These are phyloP conservation scores for Triangularia setosa DNA, from an alignment of 2,329 filamentous ascomycete species.

Conservation along the genomic window DNA sequence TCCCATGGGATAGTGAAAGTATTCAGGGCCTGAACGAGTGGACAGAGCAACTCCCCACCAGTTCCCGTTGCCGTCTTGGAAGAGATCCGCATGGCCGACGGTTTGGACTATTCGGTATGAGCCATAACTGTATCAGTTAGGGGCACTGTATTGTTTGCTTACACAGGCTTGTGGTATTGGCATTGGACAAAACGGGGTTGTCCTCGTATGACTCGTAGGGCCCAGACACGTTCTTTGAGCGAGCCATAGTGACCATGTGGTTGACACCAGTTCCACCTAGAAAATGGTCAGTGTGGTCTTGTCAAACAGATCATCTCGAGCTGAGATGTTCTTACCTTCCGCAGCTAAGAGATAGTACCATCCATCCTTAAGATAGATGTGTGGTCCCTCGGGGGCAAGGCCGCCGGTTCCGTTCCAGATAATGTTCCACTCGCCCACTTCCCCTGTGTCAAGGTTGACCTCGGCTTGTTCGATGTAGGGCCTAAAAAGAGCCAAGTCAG, in stretches of 20 bases:
- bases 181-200: constrained; percentile 46
- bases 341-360: constrained; percentile 53
- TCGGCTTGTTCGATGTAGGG: constrained; percentile 40
- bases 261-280: constrained; percentile 42
- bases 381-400: constrained; percentile 47
- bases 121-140: too few species aligned
- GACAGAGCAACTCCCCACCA: constrained; percentile 42
- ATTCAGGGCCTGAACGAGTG: constrained; percentile 37
- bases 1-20: constrained; percentile 41
- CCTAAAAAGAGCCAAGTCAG: constrained; percentile 18
- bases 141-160: constrained; percentile 6
- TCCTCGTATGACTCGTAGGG: constrained; percentile 41
- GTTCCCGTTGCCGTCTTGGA: constrained; percentile 43
- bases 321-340: constrained; percentile 36
- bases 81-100: constrained; percentile 54
- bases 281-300: constrained; percentile 6
- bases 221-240: constrained; percentile 39
- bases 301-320: neutral
- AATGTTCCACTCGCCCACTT: constrained; percentile 34
- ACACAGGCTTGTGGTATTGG: constrained; percentile 41
- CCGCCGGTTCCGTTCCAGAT: constrained; percentile 49
- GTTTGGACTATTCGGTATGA: constrained; percentile 40
- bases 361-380: constrained; percentile 48
- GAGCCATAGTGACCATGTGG: constrained; percentile 48
- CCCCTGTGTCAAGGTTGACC: constrained; percentile 39